Evolutionary conservation across 2,329 filamentous ascomycete species (phyloP).

Genomic region (Westerdykella aurantiaca): DNA sequence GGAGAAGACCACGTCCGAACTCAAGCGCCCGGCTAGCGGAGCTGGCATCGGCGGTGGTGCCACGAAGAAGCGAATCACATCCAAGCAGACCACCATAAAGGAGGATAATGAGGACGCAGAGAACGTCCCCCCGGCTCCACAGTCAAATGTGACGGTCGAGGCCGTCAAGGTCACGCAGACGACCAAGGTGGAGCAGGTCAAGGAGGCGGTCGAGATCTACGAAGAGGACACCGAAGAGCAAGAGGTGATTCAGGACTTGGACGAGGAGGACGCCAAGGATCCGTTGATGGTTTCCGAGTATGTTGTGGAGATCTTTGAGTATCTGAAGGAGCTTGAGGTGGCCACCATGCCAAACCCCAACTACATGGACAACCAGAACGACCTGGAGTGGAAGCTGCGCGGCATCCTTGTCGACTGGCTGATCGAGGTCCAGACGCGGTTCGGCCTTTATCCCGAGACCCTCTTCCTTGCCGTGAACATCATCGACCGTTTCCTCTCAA

Average conservation of each 20-base stretch:
- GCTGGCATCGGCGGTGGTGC: constrained; percentile 59
- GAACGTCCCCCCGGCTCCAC: constrained; percentile 57
- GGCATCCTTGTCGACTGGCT: constrained; percentile 97
- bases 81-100: constrained; percentile 47
- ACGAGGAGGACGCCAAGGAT: constrained; percentile 83
- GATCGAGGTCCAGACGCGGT: constrained; percentile 95
- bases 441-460: constrained; percentile 91
- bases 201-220: constrained; percentile 7
- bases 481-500: constrained; percentile 93
- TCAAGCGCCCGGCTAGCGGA: constrained; percentile 68
- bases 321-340: constrained; percentile 80
- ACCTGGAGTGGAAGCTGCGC: constrained; percentile 97
- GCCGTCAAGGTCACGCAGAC: constrained; percentile 52
- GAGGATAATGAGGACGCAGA: constrained; percentile 54
- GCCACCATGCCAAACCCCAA: constrained; percentile 78
- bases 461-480: constrained; percentile 97
- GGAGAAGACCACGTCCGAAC: constrained; percentile 63
- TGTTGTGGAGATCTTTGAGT: constrained; percentile 94
- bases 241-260: constrained; percentile 55
- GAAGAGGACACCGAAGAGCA: constrained; percentile 20
- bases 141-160: constrained; percentile 8
- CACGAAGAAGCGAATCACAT: constrained; percentile 63
- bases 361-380: constrained; percentile 92
- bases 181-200: constrained; percentile 15
- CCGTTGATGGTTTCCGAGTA: constrained; percentile 98